These are phyloP conservation scores for Spathaspora girioi DNA, from an alignment of 805 yeast genomes.

Conservation along the genomic window DNA sequence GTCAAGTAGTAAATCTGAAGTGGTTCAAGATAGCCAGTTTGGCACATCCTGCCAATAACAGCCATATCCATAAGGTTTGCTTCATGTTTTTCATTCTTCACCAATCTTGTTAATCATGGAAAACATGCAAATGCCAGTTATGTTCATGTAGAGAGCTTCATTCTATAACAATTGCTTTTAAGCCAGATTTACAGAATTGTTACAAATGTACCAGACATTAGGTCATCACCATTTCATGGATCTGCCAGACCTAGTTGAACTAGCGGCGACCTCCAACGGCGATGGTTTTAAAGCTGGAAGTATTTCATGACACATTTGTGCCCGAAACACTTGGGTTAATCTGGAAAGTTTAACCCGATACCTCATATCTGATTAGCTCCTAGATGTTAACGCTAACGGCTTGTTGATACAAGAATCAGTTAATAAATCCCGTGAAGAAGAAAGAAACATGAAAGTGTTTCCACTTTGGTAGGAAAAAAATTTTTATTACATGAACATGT, in stretches of 20 bases:
- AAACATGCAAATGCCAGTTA: too few species aligned
- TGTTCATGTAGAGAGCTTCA: too few species aligned
- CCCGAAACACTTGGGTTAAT: conserved; percentile 12
- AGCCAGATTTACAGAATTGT: not conserved
- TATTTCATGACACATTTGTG: not conserved
- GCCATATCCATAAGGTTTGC: too few species aligned
- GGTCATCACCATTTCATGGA: conserved; percentile 98
- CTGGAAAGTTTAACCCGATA: conserved; percentile 18
- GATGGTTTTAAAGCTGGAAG: conserved; percentile 92
- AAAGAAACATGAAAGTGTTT: not conserved
- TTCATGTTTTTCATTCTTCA: too few species aligned
- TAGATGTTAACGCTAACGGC: conserved; percentile 20
- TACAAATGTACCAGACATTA: conserved; percentile 66
- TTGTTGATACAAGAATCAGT: conserved; percentile 6
- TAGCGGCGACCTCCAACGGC: conserved; percentile 91
- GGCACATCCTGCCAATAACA: too few species aligned
- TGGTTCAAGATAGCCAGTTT: too few species aligned
- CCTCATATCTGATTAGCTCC: conserved; percentile 19
- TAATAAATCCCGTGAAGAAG: conserved; percentile 7
- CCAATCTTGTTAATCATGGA: too few species aligned
- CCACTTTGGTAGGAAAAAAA: not conserved
- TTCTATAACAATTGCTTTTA: too few species aligned
- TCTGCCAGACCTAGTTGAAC: conserved; percentile 50
- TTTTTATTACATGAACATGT: not conserved
- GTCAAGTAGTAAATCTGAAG: too few species aligned